Evolutionary conservation across 2,329 filamentous ascomycete genomes (phyloP), one percentile per base, ranked within the genome.

Genomic region (Pseudogymnoascus destructans): DNA sequence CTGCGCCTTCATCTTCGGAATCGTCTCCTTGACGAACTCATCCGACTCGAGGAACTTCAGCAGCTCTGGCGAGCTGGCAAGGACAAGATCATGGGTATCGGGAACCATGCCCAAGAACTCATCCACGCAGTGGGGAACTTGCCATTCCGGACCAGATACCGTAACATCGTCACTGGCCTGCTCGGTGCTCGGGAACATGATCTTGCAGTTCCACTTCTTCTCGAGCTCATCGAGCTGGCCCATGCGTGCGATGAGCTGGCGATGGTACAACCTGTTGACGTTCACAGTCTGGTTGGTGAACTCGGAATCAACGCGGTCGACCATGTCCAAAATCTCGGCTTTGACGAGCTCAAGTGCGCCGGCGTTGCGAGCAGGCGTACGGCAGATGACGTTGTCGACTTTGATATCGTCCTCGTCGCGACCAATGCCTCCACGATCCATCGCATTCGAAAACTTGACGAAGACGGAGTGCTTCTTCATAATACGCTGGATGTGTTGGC

Each of bases 391-490:
- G 70, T 98, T 97, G 75, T 98, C 93, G 49, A 97, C 90, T 72
- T 96, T 95, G 73, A 95, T 89, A 69, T 98, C 93, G 69, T 98
- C 93, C 68, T 98, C 93, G 69, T 97, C 91, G 64, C 95, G 91
- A 63, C 90, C 89, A 72, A 95, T 86, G 33, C 91, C 86, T 62
- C 76, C 93, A 69, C 93, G 86, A 70, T 98, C 93, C 91, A 97
- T 97, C 13, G 93, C 93, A 66, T 98, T 98, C 63, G 90, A 95
- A 69, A 98, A 98, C 71, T 98, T 98, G 75, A 98, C 93, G 67
- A 98, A 98, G 65, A 98, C 93, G 0, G 93, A 97, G 73, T 98
- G 95, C 74, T 97, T 97, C 77, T 98, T 97, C 93, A 98, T 98
- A 75, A 98, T 97, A 58, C 92, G 89, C 72, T 98, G 93, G 65